Conservation (phyloP, 345 rosid genomes). For the Brassica rapa region DNA sequence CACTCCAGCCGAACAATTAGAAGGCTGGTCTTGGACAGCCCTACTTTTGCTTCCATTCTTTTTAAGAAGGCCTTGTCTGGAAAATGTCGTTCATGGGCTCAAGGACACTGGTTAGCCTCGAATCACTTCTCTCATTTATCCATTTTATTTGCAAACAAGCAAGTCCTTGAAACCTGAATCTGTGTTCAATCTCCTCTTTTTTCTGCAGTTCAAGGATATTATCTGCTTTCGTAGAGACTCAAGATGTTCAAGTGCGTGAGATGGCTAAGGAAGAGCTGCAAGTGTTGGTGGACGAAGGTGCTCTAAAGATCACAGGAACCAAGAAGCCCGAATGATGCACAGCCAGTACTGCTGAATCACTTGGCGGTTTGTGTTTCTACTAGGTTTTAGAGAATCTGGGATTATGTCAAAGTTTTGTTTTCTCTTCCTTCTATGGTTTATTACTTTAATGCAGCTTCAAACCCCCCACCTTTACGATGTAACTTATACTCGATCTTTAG, state of each 20-base stretch:
- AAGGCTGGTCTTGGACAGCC: conserved; percentile 68
- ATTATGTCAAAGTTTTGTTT: conserved; percentile 20
- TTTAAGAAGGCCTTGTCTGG: conserved; percentile 78
- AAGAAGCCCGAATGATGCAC: conserved; percentile 38
- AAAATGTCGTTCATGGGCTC: conserved; percentile 63
- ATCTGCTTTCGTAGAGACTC: conserved; percentile 66
- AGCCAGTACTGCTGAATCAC: conserved; percentile 17
- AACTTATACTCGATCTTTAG: conserved; percentile 6
- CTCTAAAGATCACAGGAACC: conserved; percentile 52
- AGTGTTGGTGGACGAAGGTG: conserved; percentile 62
- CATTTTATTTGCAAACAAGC: not conserved
- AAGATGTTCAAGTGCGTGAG: conserved; percentile 49
- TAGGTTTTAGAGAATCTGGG: conserved; percentile 12
- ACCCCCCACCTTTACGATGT: not conserved
- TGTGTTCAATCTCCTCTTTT: conserved; percentile 22
- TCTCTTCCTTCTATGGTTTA: conserved; percentile 4
- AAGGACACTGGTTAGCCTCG: conserved; percentile 77
- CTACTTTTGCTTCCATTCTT: conserved; percentile 64
- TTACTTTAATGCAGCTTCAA: not conserved
- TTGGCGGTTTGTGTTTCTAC: not conserved
- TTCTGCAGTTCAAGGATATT: conserved; percentile 74
- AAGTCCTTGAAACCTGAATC: not conserved
- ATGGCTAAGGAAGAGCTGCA: conserved; percentile 65
- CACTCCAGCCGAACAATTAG: conserved; percentile 83
- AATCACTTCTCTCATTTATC: not conserved